Base-by-base conservation (phyloP, 2,329 filamentous ascomycete species). In the Sphaerostilbella broomeana region DNA sequence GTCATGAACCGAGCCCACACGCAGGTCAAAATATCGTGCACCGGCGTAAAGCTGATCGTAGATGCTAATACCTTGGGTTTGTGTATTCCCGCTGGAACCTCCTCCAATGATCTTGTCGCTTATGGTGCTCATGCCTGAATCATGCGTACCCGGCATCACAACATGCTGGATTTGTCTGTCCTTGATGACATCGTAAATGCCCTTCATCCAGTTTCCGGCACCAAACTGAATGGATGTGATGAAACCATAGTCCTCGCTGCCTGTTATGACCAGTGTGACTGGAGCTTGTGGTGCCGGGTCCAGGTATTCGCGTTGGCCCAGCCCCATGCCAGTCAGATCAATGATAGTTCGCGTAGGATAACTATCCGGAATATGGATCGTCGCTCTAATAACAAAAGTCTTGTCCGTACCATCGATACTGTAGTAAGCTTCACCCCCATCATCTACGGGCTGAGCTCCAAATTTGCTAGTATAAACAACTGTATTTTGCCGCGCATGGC, bases 61-160 rank as follows among this genome's bases (percentile, higher is more conserved):
- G 37, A 70, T 61, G 44, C 60, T 58, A 32, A 70, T 51, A 10
- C 61, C 62, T 36, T 73, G 70, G 0, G 65, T 68, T 42, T 68
- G 61, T 1, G 63, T 69, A 40, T 71, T 70, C 9, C 51, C 45
- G n/a, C 53, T 51, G 13, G 53, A 53, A 4, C 62, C 66, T 9
- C 64, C 54, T 24, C 59, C 54, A 2, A 27, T 24, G 4, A 67
- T 65, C 11, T 52, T 47, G 32, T 48, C 40, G 11, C 53, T 62
- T 44, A 68, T 67, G 1, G 45, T 56, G 17, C 58, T 63, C 67
- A 73, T 72, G n/a, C 68, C 69, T 0, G 67, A 58, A 42, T 72
- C 67, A 43, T 73, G 68, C 4, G 65, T 62, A 7, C 68, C 69
- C 0, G 69, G 69, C 58, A 73, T 64, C 34, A 64, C 59, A 13